Evolutionary conservation across 1,284 basidiomycete species (phyloP), one percentile per base, ranked within the genome.

Genomic region (Heterobasidion irregulare): DNA sequence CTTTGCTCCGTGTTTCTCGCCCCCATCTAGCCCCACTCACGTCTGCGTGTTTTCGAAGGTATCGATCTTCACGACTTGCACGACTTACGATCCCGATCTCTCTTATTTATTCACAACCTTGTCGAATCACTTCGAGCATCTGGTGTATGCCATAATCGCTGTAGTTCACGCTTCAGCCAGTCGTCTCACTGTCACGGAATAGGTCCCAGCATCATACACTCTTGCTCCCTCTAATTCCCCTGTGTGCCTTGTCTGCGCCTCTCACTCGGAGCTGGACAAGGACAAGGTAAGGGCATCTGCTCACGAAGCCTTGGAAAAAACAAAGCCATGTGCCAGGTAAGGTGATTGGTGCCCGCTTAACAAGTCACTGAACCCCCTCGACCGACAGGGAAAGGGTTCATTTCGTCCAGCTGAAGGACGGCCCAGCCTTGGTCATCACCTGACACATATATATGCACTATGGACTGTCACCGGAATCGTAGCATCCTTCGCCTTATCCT

Each of bases 1-100:
- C 45, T 15, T 46, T 46, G 46, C 46, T 32, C 12, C 36, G n/a
- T n/a, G 51, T 38, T 45, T 49, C 38, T 48, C 47, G 16, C n/a
- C 50, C 32, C 54, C n/a, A 53, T 10, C 47, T 53, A 7, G 57
- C 48, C 33, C 13, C 54, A 38, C 43, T 53, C 47, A 26, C 41
- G 2, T 46, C 54, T 45, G 55, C 50, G 51, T 35, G 46, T 53
- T 15, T 33, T 36, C 36, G 19, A 47, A 86, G 84, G 75, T 63
- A 66, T 78, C 59, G 84, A 86, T 66, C 72, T 89, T 53, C 73
- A 89, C 67, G 78, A 89, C 72, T 72, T 89, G 62, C 71, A 84
- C 61, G 76, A 87, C 63, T 66, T 88, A 61, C 75, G 81, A 45
- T 76, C 82, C 46, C 78, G 82, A 50, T 79, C 80, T 45, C 72